Base-by-base conservation (phyloP, 768 basidiomycete genomes). In the Pulveroboletus sp. region DNA sequence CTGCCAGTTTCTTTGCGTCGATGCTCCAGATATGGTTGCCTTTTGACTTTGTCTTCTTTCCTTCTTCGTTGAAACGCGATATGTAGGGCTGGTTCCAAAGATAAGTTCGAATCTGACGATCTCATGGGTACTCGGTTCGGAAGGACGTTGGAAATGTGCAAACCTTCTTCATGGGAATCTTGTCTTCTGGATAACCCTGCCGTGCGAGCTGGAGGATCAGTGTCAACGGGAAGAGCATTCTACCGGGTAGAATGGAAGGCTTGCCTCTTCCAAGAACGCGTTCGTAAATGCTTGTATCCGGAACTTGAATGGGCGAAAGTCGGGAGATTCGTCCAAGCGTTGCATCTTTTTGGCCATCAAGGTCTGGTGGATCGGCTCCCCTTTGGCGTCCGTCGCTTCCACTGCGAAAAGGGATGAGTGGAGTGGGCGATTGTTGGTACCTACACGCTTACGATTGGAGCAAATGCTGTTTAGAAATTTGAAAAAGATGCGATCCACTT, bases 301-400 rank as follows among this genome's bases (percentile, higher is more conserved):
- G 73, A 99, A 99, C 70, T 97, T 97, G 82, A 99, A 98, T 41
- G 95, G 95, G 23, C 95, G 82, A 71, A 95, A 99, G 69, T 98
- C 95, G 36, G 86, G 83, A 31, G 91, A 93, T 72, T 97, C 95
- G 65, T 96, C 94, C 48, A 98, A 76, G 45, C 92, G 85, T 60
- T 93, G 89, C 95, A 99, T 98, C 76, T 91, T 91, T 76, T 97
- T 97, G 1, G 94, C 88, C 95, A 99, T 99, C 60, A 98, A 77
- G 30, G 92, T 92, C 70, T 99, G 95, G 64, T 99, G 95, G 50
- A 99, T 93, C 37, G 89, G 85, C 67, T 99, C 95, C 43, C 95
- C 95, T 68, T 99, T 99, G 26, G 81, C 76, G 64, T 98, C 96
- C 42, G 85, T 88, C 5, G 89, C 86, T 50, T 96, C 92, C 71